Conservation (phyloP, 805 yeast species). For the Sungouiella thailandica region DNA sequence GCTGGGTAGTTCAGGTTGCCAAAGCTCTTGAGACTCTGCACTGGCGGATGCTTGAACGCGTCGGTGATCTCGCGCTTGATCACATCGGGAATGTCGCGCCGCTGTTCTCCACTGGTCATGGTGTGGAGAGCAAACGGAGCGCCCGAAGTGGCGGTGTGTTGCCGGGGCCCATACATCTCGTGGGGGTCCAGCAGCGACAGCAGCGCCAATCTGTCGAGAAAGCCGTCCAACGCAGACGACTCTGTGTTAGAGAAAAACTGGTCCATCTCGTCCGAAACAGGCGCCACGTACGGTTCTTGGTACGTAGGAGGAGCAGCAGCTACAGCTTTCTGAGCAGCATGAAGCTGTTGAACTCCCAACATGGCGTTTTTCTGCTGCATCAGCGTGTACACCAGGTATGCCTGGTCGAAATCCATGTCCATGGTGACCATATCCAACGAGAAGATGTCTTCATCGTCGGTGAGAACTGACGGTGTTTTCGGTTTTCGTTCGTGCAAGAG, state of each 20-base stretch:
- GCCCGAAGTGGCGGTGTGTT: conserved; percentile 8
- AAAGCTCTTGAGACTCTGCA: conserved; percentile 11
- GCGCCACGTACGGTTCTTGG: background rate
- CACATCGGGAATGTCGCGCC: conserved; percentile 8
- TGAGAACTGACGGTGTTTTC: conserved; percentile 4
- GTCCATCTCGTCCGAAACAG: conserved; percentile 9
- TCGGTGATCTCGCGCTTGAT: conserved; percentile 26
- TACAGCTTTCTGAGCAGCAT: conserved; percentile 26
- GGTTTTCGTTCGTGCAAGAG: background rate
- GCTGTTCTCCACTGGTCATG: conserved; percentile 16
- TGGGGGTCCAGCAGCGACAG: conserved; percentile 25
- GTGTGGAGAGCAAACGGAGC: conserved; percentile 31
- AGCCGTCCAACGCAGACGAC: conserved; percentile 28
- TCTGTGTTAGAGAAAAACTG: conserved; percentile 17
- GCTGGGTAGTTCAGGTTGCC: no score
- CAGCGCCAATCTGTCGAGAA: conserved; percentile 36
- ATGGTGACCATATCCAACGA: conserved; percentile 29
- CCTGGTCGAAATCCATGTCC: conserved; percentile 45
- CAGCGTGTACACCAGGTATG: conserved; percentile 35
- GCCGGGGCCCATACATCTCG: conserved; percentile 21
- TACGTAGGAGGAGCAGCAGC: background rate
- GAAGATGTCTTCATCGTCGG: conserved; percentile 17
- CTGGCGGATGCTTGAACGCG: conserved; percentile 28
- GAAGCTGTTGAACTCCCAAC: conserved; percentile 32
- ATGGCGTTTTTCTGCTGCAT: conserved; percentile 35